phyloP scores from a whole-genome alignment of 257 asterid genomes.

The Solanum corneliomulleri region DNA sequence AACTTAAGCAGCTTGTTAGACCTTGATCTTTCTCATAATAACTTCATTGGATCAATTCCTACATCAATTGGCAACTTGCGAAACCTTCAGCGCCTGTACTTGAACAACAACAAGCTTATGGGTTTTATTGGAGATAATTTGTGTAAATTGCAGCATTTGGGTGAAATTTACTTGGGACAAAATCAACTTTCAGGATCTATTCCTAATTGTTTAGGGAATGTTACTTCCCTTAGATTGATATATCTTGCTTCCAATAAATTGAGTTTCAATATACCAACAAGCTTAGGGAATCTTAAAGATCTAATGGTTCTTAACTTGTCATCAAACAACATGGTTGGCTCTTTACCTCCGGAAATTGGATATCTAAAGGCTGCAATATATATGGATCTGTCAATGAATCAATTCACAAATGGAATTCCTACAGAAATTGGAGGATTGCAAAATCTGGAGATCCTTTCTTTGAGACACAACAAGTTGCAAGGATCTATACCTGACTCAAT shows the following conservation, averaged over 20 bases:
- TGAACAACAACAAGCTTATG: background rate
- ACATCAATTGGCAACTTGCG: too few relatives aligned
- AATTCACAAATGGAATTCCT: background rate
- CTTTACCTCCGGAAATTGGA: background rate
- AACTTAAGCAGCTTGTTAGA: background rate
- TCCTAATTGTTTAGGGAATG: background rate
- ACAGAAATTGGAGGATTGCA: background rate
- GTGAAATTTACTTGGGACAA: accelerated
- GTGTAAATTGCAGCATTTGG: background rate
- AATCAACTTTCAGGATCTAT: background rate
- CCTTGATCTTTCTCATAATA: accelerated
- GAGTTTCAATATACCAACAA: background rate
- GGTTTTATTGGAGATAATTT: background rate
- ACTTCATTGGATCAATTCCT: too few relatives aligned
- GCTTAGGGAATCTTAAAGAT: background rate
- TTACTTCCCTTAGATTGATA: background rate
- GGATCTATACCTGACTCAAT: background rate
- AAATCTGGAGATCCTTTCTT: background rate
- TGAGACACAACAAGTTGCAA: background rate
- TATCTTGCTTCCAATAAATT: background rate
- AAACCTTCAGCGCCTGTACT: background rate
- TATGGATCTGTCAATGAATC: background rate
- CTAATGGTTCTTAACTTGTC: background rate
- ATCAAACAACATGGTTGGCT: background rate
- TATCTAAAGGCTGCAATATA: background rate